Evolutionary conservation across 1,284 basidiomycete genomes (phyloP), one percentile per base, ranked within the genome.

Genomic region (Ganoderma resinaceum): DNA sequence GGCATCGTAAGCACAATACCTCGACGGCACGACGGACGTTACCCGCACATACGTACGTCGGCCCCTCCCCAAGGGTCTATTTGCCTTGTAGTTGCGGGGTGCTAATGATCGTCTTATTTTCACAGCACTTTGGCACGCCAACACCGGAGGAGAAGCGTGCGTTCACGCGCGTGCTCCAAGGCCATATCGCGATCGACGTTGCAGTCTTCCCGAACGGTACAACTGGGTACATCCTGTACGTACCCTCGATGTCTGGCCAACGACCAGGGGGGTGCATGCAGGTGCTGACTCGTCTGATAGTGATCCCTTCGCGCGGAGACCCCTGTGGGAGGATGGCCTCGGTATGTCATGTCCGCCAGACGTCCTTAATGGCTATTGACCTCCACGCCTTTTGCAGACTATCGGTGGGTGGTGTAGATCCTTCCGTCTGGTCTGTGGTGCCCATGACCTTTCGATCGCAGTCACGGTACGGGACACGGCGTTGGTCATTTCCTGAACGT

Each of bases 11-110:
- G 94, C 87, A 1, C 97, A 99, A 82, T 98, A 92, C 80, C 81
- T 89, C 37, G 96, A 98, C 76, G 97, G 97, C 14, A 99, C 97
- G 0, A 99, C 97, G 1, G 98, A 99, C 76, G 93, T 95, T 11
- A 98, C 96, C 5, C 84, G 96, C 42, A 97, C 95, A 66, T 91
- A 89, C 89, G 94, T 93, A 76, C 18, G 29, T 62, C 11, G 4
- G 9, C 29, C n/a, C 18, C 29, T 46, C 55, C 20, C 0, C 31
- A 35, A 7, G 9, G 23, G 3, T 6, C 26, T 31, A 14, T n/a
- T 35, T 16, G 18, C 18, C 14, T 16, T 26, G 2, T 38, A 14
- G 14, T 35, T 40, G 5, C n/a, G 4, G 49, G 31, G 33, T 55
- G 4, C 20, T 35, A 35, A 46, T 12, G 20, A 20, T 8, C 3